A percentile compares a stretch with the other conserved stretches of the same genome.
Conservation (phyloP, 495 filamentous ascomycete species). For the Beverwykella pulmonaria region DNA sequence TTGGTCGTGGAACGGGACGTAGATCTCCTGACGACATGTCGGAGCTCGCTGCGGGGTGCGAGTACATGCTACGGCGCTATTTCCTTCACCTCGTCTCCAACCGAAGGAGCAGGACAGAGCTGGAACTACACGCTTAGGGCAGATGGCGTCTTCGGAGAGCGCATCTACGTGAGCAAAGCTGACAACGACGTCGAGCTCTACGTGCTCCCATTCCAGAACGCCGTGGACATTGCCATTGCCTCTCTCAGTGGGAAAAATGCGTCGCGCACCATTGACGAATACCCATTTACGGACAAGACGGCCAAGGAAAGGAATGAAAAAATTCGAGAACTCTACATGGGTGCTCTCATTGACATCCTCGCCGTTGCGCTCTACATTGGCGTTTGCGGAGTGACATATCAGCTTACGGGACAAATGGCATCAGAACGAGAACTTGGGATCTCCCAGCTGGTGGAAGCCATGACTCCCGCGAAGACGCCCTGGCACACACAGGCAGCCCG, state of each 20-base stretch:
- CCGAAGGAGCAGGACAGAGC: slow-evolving; percentile 61
- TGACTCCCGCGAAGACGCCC: slow-evolving; percentile 46
- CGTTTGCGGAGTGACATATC: slow-evolving; percentile 75
- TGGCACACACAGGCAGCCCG: slow-evolving; percentile 48
- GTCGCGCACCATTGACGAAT: slow-evolving; percentile 57
- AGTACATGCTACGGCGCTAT: slow-evolving; percentile 75
- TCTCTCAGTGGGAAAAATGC: slow-evolving; percentile 47
- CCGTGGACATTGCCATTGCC: slow-evolving; percentile 74
- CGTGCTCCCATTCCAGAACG: slow-evolving; percentile 73
- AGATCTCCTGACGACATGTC: slow-evolving; percentile 64
- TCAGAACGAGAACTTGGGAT: slow-evolving; percentile 49
- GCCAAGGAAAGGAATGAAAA: slow-evolving; percentile 61
- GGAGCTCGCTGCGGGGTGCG: slow-evolving; percentile 68
- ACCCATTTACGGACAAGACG: slow-evolving; percentile 71
- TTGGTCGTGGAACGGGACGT: slow-evolving; percentile 54
- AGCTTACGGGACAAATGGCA: slow-evolving; percentile 50
- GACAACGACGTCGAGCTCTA: slow-evolving; percentile 74
- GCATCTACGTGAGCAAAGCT: slow-evolving; percentile 59
- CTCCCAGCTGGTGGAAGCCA: slow-evolving; percentile 49
- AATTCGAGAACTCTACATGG: slow-evolving; percentile 69
- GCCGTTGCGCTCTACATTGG: slow-evolving; percentile 74
- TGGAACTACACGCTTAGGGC: slow-evolving; percentile 87
- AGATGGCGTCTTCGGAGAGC: slow-evolving; percentile 63
- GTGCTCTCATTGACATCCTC: slow-evolving; percentile 65
- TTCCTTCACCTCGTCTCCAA: slow-evolving; percentile 71